Percentiles rank a stretch among this genome's conserved stretches.
phyloP scores from a whole-genome alignment of 106 monocot genomes.

The Dendrobium huoshanense region DNA sequence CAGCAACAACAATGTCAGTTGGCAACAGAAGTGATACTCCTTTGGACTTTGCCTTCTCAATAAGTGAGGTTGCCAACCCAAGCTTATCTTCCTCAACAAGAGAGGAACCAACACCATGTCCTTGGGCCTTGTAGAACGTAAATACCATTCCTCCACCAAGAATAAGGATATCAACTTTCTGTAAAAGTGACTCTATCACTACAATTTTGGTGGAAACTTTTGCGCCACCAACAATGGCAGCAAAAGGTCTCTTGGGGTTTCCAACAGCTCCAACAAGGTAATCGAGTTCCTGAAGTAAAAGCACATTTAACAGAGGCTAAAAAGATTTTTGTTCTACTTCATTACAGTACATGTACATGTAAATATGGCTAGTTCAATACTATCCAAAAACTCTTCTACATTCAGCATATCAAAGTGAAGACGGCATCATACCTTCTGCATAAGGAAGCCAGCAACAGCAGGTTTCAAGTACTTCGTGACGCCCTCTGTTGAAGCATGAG shows the following conservation, averaged over 20 bases:
- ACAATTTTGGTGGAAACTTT: slow-evolving; percentile 70
- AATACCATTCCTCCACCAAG: slow-evolving; percentile 73
- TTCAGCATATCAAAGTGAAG: not conserved
- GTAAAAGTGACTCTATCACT: slow-evolving; percentile 56
- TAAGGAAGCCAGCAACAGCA: slow-evolving; percentile 71
- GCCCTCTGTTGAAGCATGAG: slow-evolving; percentile 90
- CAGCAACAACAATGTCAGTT: slow-evolving; percentile 47
- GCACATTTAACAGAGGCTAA: not conserved
- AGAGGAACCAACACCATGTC: slow-evolving; percentile 49
- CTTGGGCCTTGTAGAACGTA: slow-evolving; percentile 77
- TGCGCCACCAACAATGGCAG: slow-evolving; percentile 70
- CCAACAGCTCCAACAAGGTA: slow-evolving; percentile 63
- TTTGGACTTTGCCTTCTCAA: slow-evolving; percentile 64
- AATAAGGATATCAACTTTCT: slow-evolving; percentile 58
- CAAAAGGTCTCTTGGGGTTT: slow-evolving; percentile 65
- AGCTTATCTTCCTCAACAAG: slow-evolving; percentile 71
- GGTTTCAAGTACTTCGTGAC: slow-evolving; percentile 61
- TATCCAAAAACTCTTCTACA: not conserved
- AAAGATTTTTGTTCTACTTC: not conserved
- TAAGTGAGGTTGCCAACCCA: slow-evolving; percentile 48
- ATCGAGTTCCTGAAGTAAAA: slow-evolving; percentile 42
- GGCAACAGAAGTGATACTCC: slow-evolving; percentile 52
- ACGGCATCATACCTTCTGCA: slow-evolving; percentile 50
- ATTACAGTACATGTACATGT: slow-evolving; percentile 5
- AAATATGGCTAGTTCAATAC: not conserved